Evolutionary conservation across 2,329 filamentous ascomycete species (phyloP).

Genomic region (Neocatenulostroma microsporum): DNA sequence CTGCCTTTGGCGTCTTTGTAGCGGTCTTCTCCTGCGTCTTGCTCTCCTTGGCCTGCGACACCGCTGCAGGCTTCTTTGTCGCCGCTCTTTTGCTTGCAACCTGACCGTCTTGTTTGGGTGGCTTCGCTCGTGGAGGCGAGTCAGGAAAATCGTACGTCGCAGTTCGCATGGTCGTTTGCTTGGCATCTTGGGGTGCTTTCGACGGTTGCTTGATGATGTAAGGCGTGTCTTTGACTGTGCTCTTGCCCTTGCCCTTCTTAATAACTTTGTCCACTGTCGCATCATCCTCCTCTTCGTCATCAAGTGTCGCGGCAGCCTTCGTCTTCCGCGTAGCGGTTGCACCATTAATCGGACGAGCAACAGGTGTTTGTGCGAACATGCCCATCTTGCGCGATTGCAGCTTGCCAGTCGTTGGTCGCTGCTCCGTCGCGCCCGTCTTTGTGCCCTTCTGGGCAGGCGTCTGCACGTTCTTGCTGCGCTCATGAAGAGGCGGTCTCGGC

Average conservation of each 20-base stretch:
- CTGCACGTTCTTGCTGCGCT: conserved; percentile 4
- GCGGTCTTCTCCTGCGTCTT: background rate
- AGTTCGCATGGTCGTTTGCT: background rate
- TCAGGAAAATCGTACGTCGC: background rate
- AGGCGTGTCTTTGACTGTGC: background rate
- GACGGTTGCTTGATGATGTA: no score
- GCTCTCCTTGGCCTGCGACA: background rate
- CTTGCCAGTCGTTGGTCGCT: conserved; percentile 2
- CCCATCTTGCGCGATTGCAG: conserved; percentile 2
- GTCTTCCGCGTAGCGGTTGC: background rate
- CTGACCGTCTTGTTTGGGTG: background rate
- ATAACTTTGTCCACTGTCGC: no score
- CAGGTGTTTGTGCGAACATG: conserved; percentile 8
- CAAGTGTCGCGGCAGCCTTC: background rate
- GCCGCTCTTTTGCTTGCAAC: background rate
- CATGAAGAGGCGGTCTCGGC: background rate
- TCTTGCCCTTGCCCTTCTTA: background rate
- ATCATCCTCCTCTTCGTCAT: background rate
- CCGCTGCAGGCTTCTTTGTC: background rate
- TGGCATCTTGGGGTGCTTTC: no score
- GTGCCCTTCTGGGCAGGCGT: background rate
- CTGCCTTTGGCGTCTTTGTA: background rate
- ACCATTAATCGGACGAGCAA: background rate
- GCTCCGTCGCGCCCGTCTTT: background rate
- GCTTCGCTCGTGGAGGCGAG: background rate